Base-by-base conservation (phyloP, 2,329 filamentous ascomycete species). In the Hirsutella thompsonii region DNA sequence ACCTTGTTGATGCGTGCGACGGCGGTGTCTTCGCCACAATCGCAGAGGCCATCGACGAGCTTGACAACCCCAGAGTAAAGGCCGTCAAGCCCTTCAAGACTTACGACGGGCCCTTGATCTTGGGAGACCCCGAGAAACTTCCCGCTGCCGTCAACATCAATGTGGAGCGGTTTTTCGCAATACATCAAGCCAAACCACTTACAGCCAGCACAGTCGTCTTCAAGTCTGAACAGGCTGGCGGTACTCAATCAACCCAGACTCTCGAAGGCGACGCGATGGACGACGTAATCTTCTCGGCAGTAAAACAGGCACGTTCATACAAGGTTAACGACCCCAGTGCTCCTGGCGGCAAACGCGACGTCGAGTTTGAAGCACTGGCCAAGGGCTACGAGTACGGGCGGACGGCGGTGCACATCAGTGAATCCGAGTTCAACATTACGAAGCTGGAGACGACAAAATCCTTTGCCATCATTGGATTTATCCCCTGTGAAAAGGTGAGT, bases 321-420 rank as follows among this genome's bases (percentile, higher is more conserved):
- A 81, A 82, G 52, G 74, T 96, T 44, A 75, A 81, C 30, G 85
- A 95, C 46, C 73, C 81, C 5, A 67, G 74, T 32, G 79, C 79
- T 1, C 79, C 82, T 0, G 87, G 85, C 14, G 83, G 84, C 11
- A 94, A 90, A 62, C 73, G 72, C 41, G 86, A 94, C 40, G 79
- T 98, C 20, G 77, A 83, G 21, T 78, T 79, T 43, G 88, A 94
- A 13, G 76, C 86, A 14, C 70, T 98, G 30, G 86, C 86, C n/a
- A 94, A 88, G 57, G 92, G 92, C 0, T 98, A 90, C 54, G 81
- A 87, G 54, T 98, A 98, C 56, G 92, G 92, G 36, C 76, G 88
- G 42, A 95, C 90, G 1, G 87, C 85, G 2, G 90, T 98, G 1
- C 81, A 83, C 49, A 94, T 98, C 49, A 85, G 78, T 48, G 81